Base-by-base conservation (phyloP, 2,329 filamentous ascomycete species). In the Cercospora zeina region DNA sequence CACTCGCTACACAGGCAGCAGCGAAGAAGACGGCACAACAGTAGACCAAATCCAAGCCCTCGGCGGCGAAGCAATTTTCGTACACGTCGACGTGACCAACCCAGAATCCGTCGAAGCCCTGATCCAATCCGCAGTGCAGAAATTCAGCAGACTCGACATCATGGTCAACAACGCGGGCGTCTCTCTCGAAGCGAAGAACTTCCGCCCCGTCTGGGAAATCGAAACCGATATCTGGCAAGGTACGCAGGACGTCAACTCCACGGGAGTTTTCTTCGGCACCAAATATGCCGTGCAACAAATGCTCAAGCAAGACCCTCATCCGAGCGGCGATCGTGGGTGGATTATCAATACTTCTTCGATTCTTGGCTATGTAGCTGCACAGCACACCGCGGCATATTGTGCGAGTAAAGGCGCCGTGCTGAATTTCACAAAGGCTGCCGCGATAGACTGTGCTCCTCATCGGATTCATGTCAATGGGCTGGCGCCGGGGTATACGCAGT, bases 241-340 rank as follows among this genome's bases (percentile, higher is more conserved):
- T 14, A 74, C 73, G 0, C 59, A 76, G 53, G 60, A 65, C 16
- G 70, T 78, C 3, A 80, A 80, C 51, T 66, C 73, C 4, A 74
- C 69, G 2, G 76, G 76, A 9, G 77, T 78, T 0, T 80, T 79
- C 55, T 66, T 76, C 0, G 77, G 77, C 0, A 78, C 73, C 61
- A 84, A 83, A 54, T 81, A 79, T 63, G 79, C 78, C 1, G 71
- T 75, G 1, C 59, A 62, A 0, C 82, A 83, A 63, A 84, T 85
- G 80, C 71, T 83, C 10, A 72, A 73, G 6, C 83, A 86, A 63
- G 72, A 77, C 0, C 75, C 74, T 0, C 70, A 74, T 3, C 62
- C 65, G 1, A 70, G 65, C 2, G 78, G 80, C 14, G 77, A 81
- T 50, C 65, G 79, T 24, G 81, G 81, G 1, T 82, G 80, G 77